Percentiles rank a stretch among this genome's conserved stretches.
phyloP scores from a whole-genome alignment of 73 alveolate species.

The Paramecium pentaurelia region DNA sequence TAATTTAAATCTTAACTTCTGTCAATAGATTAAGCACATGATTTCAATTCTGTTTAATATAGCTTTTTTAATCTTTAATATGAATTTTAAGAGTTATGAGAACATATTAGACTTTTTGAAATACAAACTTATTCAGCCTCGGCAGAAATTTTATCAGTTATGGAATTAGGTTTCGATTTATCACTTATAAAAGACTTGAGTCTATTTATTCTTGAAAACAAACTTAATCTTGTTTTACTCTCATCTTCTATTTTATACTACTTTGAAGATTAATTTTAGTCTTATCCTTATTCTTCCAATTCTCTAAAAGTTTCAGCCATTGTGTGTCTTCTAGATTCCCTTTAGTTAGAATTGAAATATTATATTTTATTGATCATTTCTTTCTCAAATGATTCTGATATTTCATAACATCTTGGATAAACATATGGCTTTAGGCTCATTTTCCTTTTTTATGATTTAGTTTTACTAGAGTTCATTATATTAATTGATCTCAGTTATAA shows the following conservation, averaged over 20 bases:
- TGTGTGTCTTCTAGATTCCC: not conserved
- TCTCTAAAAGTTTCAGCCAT: not conserved
- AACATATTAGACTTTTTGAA: not conserved
- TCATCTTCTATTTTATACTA: not conserved
- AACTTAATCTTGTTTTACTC: not conserved
- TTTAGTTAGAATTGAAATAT: not conserved
- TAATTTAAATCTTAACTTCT: not conserved
- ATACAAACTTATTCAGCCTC: not conserved
- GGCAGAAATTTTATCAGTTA: not conserved
- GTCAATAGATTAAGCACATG: not conserved
- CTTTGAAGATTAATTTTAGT: not conserved
- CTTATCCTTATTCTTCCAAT: not conserved
- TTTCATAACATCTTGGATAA: conserved; percentile 1
- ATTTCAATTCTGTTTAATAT: not conserved
- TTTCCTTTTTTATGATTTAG: not conserved
- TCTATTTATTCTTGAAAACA: not conserved
- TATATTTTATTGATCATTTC: not conserved
- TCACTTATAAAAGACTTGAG: not conserved
- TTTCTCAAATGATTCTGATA: conserved; percentile 1
- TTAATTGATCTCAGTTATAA: not conserved
- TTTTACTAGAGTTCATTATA: not conserved
- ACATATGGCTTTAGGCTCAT: not conserved
- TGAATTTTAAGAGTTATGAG: not conserved
- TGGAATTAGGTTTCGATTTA: not conserved
- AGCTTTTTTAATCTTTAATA: not conserved